Percentiles rank a stretch among this genome's conserved stretches.
Evolutionary conservation across 202 grass and related monocot species (phyloP).

Genomic region (Tripidium arundinaceum): DNA sequence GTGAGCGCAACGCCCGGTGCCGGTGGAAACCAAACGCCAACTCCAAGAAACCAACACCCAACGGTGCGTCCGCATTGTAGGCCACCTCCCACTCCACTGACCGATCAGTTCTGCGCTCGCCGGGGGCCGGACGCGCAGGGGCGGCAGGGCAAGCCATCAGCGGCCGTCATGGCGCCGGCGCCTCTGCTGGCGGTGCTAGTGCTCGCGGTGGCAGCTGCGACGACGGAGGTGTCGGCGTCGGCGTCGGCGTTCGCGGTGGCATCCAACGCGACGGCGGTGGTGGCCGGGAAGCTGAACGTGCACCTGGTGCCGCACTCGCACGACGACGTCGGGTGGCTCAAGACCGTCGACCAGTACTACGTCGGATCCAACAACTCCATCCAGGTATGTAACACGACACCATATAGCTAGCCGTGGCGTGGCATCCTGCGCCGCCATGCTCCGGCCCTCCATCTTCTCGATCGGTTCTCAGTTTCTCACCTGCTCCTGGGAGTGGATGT

Average conservation of each 20-base stretch:
- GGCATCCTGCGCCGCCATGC: too few relatives aligned
- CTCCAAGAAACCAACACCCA: not conserved
- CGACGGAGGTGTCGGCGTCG: too few relatives aligned
- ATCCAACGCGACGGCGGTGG: too few relatives aligned
- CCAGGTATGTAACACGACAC: constrained; percentile 19
- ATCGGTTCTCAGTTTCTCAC: not conserved
- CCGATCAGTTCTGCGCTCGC: not conserved
- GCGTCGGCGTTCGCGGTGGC: too few relatives aligned
- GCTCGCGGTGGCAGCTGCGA: not conserved
- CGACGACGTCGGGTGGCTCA: constrained; percentile 95
- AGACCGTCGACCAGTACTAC: constrained; percentile 93
- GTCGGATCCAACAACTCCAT: constrained; percentile 81
- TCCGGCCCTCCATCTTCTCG: not conserved
- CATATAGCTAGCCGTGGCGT: too few relatives aligned
- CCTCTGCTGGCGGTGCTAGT: not conserved
- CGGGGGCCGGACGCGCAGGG: too few relatives aligned
- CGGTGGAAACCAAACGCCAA: too few relatives aligned
- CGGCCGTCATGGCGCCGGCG: not conserved
- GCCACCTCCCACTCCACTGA: not conserved
- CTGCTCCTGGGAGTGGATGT: constrained; percentile 70
- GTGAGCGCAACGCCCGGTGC: not conserved
- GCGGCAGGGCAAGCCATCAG: not conserved
- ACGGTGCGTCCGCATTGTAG: not conserved
- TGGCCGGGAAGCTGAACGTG: too few relatives aligned
- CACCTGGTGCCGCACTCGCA: constrained; percentile 77